Evolutionary conservation across 129 eudicot genomes (phyloP).

Genomic region (Artemisia annua): DNA sequence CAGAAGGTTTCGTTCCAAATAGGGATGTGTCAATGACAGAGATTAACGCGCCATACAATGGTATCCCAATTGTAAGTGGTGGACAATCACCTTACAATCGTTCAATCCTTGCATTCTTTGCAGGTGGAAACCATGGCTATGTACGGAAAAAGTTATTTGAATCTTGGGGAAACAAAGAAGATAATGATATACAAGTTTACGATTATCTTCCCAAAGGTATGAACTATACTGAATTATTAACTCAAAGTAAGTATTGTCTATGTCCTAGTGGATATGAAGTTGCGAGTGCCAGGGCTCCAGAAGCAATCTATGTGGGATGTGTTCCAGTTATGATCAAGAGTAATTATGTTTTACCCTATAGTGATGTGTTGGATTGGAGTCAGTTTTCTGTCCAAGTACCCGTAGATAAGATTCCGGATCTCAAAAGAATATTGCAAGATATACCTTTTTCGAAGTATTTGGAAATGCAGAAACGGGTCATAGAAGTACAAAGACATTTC

Average conservation of each 20-base stretch:
- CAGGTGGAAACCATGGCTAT: slow-evolving; percentile 63
- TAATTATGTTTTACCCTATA: slow-evolving; percentile 50
- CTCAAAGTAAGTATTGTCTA: slow-evolving; percentile 49
- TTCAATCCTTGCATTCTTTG: slow-evolving; percentile 53
- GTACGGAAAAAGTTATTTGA: slow-evolving; percentile 49
- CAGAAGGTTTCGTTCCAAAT: slow-evolving; percentile 53
- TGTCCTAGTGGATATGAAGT: slow-evolving; percentile 82
- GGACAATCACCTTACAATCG: slow-evolving; percentile 52
- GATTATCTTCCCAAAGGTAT: slow-evolving; percentile 47
- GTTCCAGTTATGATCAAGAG: slow-evolving; percentile 58
- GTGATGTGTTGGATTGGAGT: slow-evolving; percentile 64
- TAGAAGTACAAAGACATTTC: slow-evolving; percentile 50
- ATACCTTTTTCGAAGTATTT: slow-evolving; percentile 38
- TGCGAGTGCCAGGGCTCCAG: slow-evolving; percentile 71
- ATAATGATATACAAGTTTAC: slow-evolving; percentile 43
- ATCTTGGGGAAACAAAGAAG: slow-evolving; percentile 58
- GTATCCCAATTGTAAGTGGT: slow-evolving; percentile 21
- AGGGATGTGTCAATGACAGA: slow-evolving; percentile 66
- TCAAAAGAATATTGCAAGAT: slow-evolving; percentile 46
- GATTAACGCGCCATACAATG: slow-evolving; percentile 47
- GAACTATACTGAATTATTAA: slow-evolving; percentile 42
- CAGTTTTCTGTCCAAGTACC: slow-evolving; percentile 45
- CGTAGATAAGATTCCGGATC: slow-evolving; percentile 49
- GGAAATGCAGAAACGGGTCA: slow-evolving; percentile 41
- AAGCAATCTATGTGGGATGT: slow-evolving; percentile 57